Percentiles rank a stretch among this genome's conserved stretches.
These are phyloP conservation scores for Sphaerulina vaccinii DNA, from an alignment of 2,329 filamentous ascomycete species.

Conservation along the genomic window DNA sequence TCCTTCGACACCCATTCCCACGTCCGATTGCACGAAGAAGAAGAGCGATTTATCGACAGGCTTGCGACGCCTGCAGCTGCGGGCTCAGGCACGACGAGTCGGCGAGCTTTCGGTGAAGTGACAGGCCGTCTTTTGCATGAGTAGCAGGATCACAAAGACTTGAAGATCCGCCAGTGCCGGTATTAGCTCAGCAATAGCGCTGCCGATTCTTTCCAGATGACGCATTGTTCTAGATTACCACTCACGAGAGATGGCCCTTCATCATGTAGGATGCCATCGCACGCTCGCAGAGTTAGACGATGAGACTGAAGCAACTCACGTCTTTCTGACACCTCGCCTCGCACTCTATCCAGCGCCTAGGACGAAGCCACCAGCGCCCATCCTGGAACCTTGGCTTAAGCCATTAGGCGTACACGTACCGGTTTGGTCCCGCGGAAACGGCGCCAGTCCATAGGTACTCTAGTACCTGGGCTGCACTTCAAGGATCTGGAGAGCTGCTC, in stretches of 20 bases:
- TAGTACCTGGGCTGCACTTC: constrained; percentile 3
- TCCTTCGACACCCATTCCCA: too few relatives aligned
- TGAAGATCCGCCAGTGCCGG: constrained; percentile 1
- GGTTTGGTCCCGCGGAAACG: constrained; percentile 9
- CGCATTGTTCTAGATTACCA: not conserved
- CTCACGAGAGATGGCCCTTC: not conserved
- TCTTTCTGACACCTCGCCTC: not conserved
- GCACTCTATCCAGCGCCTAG: constrained; percentile 9
- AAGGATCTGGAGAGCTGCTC: constrained; percentile 9
- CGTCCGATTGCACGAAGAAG: too few relatives aligned
- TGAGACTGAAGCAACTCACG: not conserved
- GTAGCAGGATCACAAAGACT: not conserved
- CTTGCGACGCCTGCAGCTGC: too few relatives aligned
- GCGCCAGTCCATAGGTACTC: constrained; percentile 4
- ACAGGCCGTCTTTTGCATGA: not conserved
- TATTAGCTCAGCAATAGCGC: not conserved
- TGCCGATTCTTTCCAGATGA: constrained; percentile 3
- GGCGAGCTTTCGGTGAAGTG: not conserved
- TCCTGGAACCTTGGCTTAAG: constrained; percentile 10
- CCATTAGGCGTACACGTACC: not conserved
- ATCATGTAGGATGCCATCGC: not conserved
- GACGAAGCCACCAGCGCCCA: constrained; percentile 9
- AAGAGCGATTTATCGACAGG: too few relatives aligned
- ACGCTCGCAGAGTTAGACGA: not conserved
- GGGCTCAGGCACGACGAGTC: too few relatives aligned